Conservation (phyloP, 2,329 filamentous ascomycete genomes). For the Fonsecaea multimorphosa region DNA sequence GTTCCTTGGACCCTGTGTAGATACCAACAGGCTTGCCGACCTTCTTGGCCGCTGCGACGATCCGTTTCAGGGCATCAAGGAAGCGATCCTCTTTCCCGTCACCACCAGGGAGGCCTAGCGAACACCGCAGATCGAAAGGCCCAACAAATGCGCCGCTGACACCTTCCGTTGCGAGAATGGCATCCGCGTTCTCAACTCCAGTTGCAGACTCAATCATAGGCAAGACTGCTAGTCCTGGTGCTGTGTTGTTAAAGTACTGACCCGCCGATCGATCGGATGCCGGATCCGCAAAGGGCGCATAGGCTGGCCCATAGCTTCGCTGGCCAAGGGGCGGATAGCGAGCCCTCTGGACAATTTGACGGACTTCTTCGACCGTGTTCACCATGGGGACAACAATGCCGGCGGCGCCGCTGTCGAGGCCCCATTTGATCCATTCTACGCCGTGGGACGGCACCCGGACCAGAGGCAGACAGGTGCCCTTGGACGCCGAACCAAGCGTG, state of each 20-base stretch:
- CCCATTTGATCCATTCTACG: conserved; percentile 67
- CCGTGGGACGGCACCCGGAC: conserved; percentile 61
- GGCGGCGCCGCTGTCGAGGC: conserved; percentile 65
- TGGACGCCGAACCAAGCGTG: conserved; percentile 46
- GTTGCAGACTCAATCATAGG: conserved; percentile 1
- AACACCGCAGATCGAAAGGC: conserved; percentile 5
- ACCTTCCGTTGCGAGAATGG: background rate
- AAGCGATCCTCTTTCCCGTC: conserved; percentile 2
- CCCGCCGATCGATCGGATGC: background rate
- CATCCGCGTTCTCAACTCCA: background rate
- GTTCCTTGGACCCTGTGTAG: background rate
- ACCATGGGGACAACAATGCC: conserved; percentile 62
- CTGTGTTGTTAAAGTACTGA: background rate
- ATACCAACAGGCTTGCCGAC: background rate
- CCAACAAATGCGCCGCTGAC: background rate
- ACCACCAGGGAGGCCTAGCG: background rate
- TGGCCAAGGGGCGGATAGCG: conserved; percentile 62
- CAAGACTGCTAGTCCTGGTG: background rate
- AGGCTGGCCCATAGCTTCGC: conserved; percentile 56
- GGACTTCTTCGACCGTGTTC: conserved; percentile 59
- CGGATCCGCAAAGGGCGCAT: conserved; percentile 18
- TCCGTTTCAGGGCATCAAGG: background rate
- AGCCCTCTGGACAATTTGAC: conserved; percentile 56
- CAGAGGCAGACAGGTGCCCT: conserved; percentile 49
- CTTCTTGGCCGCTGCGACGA: background rate